Conservation (phyloP, 2,329 filamentous ascomycete genomes). For the Sarocladium strictum region DNA sequence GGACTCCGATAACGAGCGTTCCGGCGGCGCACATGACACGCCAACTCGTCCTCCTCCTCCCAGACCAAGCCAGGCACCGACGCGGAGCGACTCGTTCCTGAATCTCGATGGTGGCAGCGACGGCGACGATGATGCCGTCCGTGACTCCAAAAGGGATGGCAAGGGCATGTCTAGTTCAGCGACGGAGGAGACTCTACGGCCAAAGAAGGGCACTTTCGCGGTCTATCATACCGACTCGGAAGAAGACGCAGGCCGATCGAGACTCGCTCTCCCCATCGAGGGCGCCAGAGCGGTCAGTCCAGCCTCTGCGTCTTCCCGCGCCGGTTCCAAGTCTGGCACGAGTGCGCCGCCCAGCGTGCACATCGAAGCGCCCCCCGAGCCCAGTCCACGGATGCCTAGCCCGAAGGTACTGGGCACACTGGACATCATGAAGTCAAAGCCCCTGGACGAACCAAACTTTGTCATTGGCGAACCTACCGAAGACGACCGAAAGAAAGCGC, state of each 20-base stretch:
- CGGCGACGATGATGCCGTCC: slow-evolving; percentile 30
- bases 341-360: slow-evolving; percentile 39
- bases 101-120: slow-evolving; percentile 44
- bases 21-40: slow-evolving; percentile 21
- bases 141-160: background rate
- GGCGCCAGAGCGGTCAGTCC: slow-evolving; percentile 28
- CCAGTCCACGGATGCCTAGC: slow-evolving; percentile 17
- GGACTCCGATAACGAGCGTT: slow-evolving; percentile 27
- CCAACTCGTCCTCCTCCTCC: slow-evolving; percentile 28
- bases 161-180: slow-evolving; percentile 7
- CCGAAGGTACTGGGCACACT: slow-evolving; percentile 27
- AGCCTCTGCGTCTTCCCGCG: slow-evolving; percentile 30
- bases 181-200: slow-evolving; percentile 23
- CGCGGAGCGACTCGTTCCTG: slow-evolving; percentile 43
- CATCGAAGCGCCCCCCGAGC: slow-evolving; percentile 33
- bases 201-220: slow-evolving; percentile 18
- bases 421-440: slow-evolving; percentile 30
- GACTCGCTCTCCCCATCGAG: slow-evolving; percentile 37
- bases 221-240: slow-evolving; percentile 24
- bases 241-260: slow-evolving; percentile 28
- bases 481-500: slow-evolving; percentile 71
- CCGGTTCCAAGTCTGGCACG: slow-evolving; percentile 35
- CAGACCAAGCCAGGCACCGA: slow-evolving; percentile 16
- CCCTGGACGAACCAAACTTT: slow-evolving; percentile 53
- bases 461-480: slow-evolving; percentile 54